Evolutionary conservation across 129 eudicot species (phyloP).

Genomic region (Dittrichia graveolens): DNA sequence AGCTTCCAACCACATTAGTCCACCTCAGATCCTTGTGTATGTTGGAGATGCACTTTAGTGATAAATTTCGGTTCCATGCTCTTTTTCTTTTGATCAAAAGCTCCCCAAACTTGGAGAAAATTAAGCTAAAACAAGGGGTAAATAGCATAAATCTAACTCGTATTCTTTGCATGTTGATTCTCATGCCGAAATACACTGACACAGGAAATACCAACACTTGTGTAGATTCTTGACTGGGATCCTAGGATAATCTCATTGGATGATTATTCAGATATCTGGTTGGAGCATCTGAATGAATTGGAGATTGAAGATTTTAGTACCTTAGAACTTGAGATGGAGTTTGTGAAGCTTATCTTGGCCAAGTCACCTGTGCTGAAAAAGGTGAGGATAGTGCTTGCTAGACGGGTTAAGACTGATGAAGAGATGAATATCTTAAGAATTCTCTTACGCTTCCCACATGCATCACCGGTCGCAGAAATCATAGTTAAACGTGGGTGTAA

Average conservation of each 20-base stretch:
- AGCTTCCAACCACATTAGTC: not conserved
- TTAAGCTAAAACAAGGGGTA: not conserved
- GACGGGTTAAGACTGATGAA: no score
- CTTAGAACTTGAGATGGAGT: not conserved
- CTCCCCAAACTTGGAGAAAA: constrained; percentile 18
- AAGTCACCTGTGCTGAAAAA: not conserved
- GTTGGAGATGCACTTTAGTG: not conserved
- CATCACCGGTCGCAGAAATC: no score
- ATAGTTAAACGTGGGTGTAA: no score
- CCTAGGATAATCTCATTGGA: not conserved
- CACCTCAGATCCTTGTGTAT: constrained; percentile 7
- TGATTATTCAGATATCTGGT: constrained; percentile 3
- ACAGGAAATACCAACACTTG: not conserved
- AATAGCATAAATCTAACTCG: not conserved
- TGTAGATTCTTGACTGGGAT: not conserved
- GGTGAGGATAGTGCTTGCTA: not conserved
- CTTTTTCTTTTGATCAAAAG: constrained; percentile 3
- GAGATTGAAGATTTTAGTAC: not conserved
- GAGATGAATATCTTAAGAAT: no score
- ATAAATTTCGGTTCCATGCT: no score
- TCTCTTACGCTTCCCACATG: no score
- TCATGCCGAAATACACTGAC: not conserved
- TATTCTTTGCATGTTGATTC: not conserved
- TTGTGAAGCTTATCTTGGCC: constrained; percentile 13
- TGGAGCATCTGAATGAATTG: constrained; percentile 7